Percentiles rank a stretch among this genome's conserved stretches.
These are phyloP conservation scores for Xylariaceae sp. DNA, from an alignment of 2,329 filamentous ascomycete species.

Conservation along the genomic window DNA sequence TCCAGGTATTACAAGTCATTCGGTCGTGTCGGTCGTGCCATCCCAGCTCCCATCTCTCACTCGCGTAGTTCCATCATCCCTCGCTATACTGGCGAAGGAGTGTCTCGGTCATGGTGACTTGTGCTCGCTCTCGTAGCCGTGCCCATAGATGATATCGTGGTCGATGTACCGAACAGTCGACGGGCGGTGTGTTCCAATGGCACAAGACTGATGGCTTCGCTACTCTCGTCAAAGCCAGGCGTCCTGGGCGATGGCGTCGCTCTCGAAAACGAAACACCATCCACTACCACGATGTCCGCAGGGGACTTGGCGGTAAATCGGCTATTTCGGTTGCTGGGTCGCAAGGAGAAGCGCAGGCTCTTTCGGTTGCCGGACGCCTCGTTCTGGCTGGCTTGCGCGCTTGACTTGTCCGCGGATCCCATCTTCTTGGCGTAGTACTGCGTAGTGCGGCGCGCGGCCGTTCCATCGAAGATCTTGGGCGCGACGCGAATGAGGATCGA, in stretches of 20 bases:
- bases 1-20: too few relatives aligned
- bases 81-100: too few relatives aligned
- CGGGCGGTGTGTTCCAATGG: neutral
- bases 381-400: neutral
- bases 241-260: neutral
- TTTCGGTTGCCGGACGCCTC: neutral
- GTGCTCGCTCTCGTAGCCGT: too few relatives aligned
- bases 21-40: too few relatives aligned
- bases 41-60: too few relatives aligned
- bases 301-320: neutral
- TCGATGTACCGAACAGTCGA: neutral
- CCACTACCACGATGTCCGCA: too few relatives aligned
- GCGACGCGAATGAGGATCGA: conserved; percentile 24
- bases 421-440: neutral
- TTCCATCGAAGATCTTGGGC: conserved; percentile 21
- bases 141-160: neutral
- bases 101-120: too few relatives aligned
- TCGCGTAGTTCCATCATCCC: too few relatives aligned
- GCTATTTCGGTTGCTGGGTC: neutral
- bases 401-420: neutral
- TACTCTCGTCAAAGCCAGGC: neutral
- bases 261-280: neutral
- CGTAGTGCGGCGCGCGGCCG: neutral
- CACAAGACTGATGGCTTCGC: neutral
- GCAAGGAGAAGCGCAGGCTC: neutral